These are phyloP conservation scores for Podaxis mareebaensis DNA, from an alignment of 768 basidiomycete genomes.

Conservation along the genomic window DNA sequence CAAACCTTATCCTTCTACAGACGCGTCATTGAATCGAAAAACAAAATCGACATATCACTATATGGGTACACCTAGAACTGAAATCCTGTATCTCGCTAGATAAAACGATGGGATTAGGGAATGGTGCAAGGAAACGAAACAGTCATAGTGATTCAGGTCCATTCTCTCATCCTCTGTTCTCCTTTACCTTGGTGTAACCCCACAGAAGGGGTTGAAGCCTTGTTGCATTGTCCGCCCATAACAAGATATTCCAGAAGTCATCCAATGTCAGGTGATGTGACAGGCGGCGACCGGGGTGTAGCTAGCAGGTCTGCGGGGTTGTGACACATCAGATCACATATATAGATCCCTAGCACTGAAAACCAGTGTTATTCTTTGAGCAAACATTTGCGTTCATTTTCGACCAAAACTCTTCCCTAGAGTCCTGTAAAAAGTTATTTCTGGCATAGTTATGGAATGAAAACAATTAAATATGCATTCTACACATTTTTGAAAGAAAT, in stretches of 20 bases:
- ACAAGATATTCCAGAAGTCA: too few relatives aligned
- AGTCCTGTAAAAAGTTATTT: too few relatives aligned
- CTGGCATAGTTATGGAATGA: too few relatives aligned
- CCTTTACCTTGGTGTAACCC: not conserved
- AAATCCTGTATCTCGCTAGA: not conserved
- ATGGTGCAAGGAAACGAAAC: not conserved
- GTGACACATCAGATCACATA: too few relatives aligned
- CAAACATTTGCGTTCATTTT: too few relatives aligned
- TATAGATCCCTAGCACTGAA: too few relatives aligned
- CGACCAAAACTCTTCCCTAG: too few relatives aligned
- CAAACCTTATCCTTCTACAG: constrained; percentile 28
- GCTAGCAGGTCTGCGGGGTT: too few relatives aligned
- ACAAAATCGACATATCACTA: not conserved
- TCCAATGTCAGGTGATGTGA: too few relatives aligned
- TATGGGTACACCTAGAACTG: not conserved
- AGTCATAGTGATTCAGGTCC: not conserved
- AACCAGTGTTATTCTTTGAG: too few relatives aligned
- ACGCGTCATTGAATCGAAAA: constrained; percentile 38
- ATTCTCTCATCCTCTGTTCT: not conserved
- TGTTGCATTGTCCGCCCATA: not conserved
- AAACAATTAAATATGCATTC: too few relatives aligned
- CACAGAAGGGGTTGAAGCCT: not conserved
- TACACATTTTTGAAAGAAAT: not conserved
- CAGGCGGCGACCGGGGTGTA: too few relatives aligned
- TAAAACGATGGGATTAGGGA: not conserved